Evolutionary conservation across 2,329 filamentous ascomycete species (phyloP).

Genomic region (Trichoderma afroharzianum): DNA sequence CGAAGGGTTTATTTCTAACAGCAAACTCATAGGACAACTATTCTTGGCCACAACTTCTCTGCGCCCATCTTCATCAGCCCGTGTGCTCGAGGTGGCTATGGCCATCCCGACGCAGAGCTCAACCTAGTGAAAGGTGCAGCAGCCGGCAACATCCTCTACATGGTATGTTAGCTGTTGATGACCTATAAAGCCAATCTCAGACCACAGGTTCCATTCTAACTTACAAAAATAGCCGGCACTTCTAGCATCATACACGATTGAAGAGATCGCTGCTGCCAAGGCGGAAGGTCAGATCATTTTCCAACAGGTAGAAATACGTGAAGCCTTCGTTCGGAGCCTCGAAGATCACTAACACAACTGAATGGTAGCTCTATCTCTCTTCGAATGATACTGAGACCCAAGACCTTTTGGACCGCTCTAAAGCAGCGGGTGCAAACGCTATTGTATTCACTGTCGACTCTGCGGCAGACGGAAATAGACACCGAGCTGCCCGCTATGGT

Average conservation of each 20-base stretch:
- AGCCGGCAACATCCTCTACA: slow-evolving; percentile 48
- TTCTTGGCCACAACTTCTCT: slow-evolving; percentile 51
- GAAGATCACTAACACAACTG: neutral
- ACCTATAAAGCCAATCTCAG: accelerated
- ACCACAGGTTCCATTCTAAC: neutral
- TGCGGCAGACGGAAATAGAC: slow-evolving; percentile 37
- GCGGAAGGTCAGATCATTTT: slow-evolving; percentile 37
- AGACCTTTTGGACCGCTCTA: slow-evolving; percentile 29
- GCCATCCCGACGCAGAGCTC: slow-evolving; percentile 44
- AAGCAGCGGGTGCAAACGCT: slow-evolving; percentile 34
- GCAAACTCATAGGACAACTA: slow-evolving; percentile 37
- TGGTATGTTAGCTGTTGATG: slow-evolving; percentile 26
- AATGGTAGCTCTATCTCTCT: slow-evolving; percentile 24
- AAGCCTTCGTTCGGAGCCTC: neutral
- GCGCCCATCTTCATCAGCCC: slow-evolving; percentile 55
- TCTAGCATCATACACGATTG: slow-evolving; percentile 32
- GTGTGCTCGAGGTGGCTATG: slow-evolving; percentile 43
- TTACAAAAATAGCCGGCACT: slow-evolving; percentile 27
- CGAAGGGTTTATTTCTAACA: neutral
- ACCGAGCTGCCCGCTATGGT: slow-evolving; percentile 38
- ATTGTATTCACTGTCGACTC: slow-evolving; percentile 40
- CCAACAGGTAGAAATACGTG: slow-evolving; percentile 29
- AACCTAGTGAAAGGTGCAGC: slow-evolving; percentile 49
- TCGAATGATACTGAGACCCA: slow-evolving; percentile 34
- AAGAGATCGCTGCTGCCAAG: slow-evolving; percentile 37